Percentiles rank a stretch among this genome's conserved stretches.
Evolutionary conservation across 192 early-diverging fungal species (phyloP).

Genomic region (Backusella circina): DNA sequence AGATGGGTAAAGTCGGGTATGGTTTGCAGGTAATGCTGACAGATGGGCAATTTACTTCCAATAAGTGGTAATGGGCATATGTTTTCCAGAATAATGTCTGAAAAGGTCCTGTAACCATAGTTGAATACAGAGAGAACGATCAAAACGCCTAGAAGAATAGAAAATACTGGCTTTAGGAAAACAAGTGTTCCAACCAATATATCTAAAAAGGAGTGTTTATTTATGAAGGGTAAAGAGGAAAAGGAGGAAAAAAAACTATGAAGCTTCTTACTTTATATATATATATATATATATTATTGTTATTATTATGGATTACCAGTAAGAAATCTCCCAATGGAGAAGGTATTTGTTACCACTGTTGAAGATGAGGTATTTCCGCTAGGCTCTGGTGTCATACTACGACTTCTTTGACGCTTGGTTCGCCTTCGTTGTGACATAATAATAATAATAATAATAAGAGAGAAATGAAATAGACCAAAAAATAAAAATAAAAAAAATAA

Average conservation of each 20-base stretch:
- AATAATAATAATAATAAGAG: neutral
- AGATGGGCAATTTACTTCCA: neutral
- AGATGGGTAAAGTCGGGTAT: conserved; percentile 49
- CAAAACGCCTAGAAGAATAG: neutral
- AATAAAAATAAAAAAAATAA: neutral
- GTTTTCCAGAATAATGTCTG: neutral
- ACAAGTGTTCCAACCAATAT: neutral
- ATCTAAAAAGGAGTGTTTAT: neutral
- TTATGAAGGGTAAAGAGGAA: neutral
- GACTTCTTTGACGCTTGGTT: neutral
- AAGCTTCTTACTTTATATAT: neutral
- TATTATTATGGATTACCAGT: neutral
- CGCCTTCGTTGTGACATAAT: neutral
- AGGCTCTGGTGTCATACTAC: neutral
- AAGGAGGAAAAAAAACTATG: neutral
- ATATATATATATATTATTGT: too few relatives aligned
- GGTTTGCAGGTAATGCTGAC: neutral
- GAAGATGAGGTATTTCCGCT: neutral
- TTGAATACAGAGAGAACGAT: neutral
- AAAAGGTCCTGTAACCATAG: neutral
- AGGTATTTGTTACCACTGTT: neutral
- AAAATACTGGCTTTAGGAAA: neutral
- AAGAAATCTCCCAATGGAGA: neutral
- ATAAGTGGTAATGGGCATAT: neutral
- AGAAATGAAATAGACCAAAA: neutral